Conservation (phyloP, 352 stramenopile genomes). For the Chrysophaeum taylorii region DNA sequence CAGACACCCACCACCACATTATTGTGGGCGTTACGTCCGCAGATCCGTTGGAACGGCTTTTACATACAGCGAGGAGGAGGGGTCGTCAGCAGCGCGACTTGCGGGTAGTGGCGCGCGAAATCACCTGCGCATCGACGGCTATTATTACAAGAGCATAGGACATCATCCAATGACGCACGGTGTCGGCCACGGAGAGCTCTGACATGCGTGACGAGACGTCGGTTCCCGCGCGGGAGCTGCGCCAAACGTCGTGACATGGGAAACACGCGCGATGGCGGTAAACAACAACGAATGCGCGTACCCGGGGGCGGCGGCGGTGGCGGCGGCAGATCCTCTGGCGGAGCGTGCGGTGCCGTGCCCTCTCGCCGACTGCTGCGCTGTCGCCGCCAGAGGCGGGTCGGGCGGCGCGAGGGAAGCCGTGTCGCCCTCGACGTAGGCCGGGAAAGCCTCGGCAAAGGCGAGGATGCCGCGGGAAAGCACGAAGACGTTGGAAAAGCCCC, state of each 20-base stretch:
- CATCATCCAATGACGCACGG: no score
- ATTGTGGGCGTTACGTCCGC: no score
- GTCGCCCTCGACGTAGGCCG: slow-evolving; percentile 10
- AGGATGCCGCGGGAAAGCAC: slow-evolving; percentile 47
- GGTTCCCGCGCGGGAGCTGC: not conserved
- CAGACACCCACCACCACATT: no score
- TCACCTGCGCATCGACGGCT: no score
- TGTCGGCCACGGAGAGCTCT: slow-evolving; percentile 51
- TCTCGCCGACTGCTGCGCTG: not conserved
- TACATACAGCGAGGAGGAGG: no score
- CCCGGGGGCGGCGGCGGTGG: not conserved
- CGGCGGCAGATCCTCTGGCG: not conserved
- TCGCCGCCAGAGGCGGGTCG: not conserved
- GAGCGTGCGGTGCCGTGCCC: not conserved
- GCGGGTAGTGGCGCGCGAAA: slow-evolving; percentile 53
- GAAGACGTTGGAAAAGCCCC: slow-evolving; percentile 67
- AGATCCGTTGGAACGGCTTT: no score
- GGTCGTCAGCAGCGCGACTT: slow-evolving; percentile 38
- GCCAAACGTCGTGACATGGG: not conserved
- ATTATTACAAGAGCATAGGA: no score
- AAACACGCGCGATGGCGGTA: not conserved
- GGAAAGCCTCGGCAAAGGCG: not conserved
- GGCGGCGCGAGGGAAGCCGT: not conserved
- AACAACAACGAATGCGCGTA: no score
- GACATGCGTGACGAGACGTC: slow-evolving; percentile 3